These are phyloP conservation scores for Orychophragmus violaceus DNA, from an alignment of 345 rosid genomes.

Conservation along the genomic window DNA sequence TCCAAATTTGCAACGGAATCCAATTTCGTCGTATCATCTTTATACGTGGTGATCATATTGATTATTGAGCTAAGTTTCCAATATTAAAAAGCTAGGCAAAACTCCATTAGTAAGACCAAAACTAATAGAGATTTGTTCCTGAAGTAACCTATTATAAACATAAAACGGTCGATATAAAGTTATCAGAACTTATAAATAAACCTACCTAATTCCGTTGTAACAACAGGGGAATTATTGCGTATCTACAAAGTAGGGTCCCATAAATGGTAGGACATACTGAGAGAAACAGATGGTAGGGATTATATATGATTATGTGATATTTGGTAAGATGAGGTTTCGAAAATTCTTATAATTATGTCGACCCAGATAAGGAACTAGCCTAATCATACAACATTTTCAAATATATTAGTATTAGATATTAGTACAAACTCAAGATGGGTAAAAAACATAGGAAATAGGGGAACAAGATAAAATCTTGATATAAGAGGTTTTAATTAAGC, in stretches of 20 bases:
- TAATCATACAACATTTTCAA: slow-evolving; percentile 5
- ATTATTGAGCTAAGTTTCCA: neutral
- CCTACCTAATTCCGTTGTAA: neutral
- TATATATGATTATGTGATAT: neutral
- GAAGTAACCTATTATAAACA: slow-evolving; percentile 2
- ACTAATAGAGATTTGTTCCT: neutral
- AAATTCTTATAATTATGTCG: slow-evolving; percentile 26
- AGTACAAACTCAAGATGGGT: neutral
- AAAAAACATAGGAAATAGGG: neutral
- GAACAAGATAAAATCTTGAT: neutral
- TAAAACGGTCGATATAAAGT: slow-evolving; percentile 6
- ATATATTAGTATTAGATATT: neutral
- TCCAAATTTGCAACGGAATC: neutral
- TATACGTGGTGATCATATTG: neutral
- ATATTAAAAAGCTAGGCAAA: neutral
- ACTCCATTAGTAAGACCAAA: neutral
- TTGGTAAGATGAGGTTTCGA: slow-evolving; percentile 20
- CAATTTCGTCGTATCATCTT: neutral
- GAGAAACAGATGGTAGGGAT: slow-evolving; percentile 20
- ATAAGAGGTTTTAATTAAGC: neutral
- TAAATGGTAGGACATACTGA: slow-evolving; percentile 12
- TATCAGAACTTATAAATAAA: neutral
- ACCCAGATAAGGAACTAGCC: slow-evolving; percentile 19
- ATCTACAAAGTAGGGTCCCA: slow-evolving; percentile 17
- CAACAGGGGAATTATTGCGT: slow-evolving; percentile 1